phyloP scores from a whole-genome alignment of 208 protist genomes.

The Dictyostelium gargantuum region DNA sequence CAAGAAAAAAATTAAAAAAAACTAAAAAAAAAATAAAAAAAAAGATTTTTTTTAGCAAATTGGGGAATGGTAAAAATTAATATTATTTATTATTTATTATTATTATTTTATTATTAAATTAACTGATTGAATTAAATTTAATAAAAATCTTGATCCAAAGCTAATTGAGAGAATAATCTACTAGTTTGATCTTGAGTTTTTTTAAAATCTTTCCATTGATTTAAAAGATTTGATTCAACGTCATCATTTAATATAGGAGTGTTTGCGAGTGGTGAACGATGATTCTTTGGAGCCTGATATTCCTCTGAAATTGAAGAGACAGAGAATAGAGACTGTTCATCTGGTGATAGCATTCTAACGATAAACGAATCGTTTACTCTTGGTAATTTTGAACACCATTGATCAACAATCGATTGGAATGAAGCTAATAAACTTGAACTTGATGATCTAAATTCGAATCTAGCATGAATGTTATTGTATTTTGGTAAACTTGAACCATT shows the following conservation, averaged over 20 bases:
- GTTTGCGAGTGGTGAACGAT: neutral
- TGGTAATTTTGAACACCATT: constrained; percentile 50
- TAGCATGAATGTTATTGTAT: neutral
- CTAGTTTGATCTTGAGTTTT: neutral
- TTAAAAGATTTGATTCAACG: neutral
- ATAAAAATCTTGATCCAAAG: constrained; percentile 64
- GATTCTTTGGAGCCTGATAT: neutral
- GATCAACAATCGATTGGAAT: constrained; percentile 10
- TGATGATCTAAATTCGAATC: constrained; percentile 54
- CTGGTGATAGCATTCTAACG: neutral
- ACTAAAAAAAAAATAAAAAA: too few species aligned
- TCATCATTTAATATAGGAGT: neutral
- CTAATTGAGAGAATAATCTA: constrained; percentile 7
- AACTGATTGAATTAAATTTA: neutral
- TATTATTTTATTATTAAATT: too few species aligned
- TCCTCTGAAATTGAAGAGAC: neutral
- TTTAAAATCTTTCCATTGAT: constrained; percentile 54
- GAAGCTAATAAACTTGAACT: neutral
- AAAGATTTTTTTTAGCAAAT: too few species aligned
- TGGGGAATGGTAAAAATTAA: too few species aligned
- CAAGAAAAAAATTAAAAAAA: too few species aligned
- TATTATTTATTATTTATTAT: too few species aligned
- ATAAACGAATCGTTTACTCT: constrained; percentile 25
- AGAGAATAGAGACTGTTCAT: constrained; percentile 30
- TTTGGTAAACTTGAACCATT: neutral